Percentiles rank a stretch among this genome's conserved stretches.
phyloP scores from a whole-genome alignment of 1,284 basidiomycete species.

The Ceratobasidium papillatum region DNA sequence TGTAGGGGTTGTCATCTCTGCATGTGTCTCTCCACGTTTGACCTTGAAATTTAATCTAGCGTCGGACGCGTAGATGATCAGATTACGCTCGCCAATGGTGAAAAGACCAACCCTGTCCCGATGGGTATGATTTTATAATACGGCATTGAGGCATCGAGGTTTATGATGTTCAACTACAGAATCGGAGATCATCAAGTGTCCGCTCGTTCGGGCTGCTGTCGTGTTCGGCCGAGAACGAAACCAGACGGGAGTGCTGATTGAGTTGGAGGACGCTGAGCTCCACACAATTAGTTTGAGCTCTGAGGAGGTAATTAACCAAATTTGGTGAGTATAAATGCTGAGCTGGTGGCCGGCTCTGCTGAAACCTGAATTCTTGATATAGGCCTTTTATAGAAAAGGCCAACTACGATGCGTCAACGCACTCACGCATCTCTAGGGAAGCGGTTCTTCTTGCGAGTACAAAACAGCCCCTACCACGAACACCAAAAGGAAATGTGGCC shows the following conservation, averaged over 20 bases:
- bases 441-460: slow-evolving; percentile 23
- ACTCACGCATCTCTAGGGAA: slow-evolving; percentile 56
- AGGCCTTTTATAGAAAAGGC: slow-evolving; percentile 56
- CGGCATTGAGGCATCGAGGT: neutral
- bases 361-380: neutral
- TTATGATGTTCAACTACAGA: neutral
- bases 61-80: slow-evolving; percentile 44
- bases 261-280: slow-evolving; percentile 52
- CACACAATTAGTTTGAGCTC: slow-evolving; percentile 50
- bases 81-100: slow-evolving; percentile 42
- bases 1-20: slow-evolving; percentile 12
- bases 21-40: neutral
- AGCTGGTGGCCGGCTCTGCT: neutral
- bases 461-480: slow-evolving; percentile 33
- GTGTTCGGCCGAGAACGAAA: slow-evolving; percentile 58
- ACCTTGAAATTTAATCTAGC: neutral
- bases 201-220: slow-evolving; percentile 51
- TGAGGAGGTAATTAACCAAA: slow-evolving; percentile 51
- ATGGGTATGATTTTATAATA: slow-evolving; percentile 12
- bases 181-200: slow-evolving; percentile 39
- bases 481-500: slow-evolving; percentile 42
- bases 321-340: slow-evolving; percentile 51
- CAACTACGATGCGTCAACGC: slow-evolving; percentile 54
- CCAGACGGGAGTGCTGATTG: slow-evolving; percentile 57
- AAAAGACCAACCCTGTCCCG: slow-evolving; percentile 41